Evolutionary conservation across 2,329 filamentous ascomycete genomes (phyloP).

Genomic region (Cladosporium sp.): DNA sequence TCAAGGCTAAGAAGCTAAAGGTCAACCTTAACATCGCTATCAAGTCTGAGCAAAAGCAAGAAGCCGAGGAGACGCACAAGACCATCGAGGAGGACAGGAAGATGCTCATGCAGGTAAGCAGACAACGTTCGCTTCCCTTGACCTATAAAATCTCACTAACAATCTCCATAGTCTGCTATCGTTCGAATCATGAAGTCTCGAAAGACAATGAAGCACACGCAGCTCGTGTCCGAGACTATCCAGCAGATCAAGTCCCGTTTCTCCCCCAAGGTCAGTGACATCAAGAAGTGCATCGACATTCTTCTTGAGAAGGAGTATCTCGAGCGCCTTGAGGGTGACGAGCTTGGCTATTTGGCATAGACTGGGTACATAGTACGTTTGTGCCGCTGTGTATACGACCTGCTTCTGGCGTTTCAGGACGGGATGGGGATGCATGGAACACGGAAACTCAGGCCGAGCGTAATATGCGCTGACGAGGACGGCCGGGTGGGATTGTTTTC

Average conservation of each 20-base stretch:
- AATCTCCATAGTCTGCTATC: constrained; percentile 72
- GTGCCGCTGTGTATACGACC: no score
- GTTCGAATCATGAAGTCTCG: constrained; percentile 99
- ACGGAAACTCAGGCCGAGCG: no score
- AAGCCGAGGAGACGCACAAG: constrained; percentile 97
- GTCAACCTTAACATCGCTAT: constrained; percentile 93
- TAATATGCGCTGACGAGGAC: no score
- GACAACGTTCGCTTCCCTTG: constrained; percentile 3
- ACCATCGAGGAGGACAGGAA: constrained; percentile 98
- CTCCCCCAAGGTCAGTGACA: constrained; percentile 85
- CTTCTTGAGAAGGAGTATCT: constrained; percentile 98
- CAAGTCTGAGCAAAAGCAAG: constrained; percentile 93
- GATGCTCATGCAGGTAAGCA: constrained; percentile 85
- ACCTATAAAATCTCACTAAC: constrained; percentile 27
- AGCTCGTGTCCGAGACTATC: constrained; percentile 92
- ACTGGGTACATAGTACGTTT: neutral
- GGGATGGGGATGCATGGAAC: no score
- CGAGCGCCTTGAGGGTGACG: constrained; percentile 89
- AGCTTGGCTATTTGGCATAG: constrained; percentile 88
- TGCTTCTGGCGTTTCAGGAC: no score
- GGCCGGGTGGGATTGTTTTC: no score
- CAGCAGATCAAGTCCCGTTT: constrained; percentile 91
- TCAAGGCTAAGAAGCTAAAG: constrained; percentile 98
- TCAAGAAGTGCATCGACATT: constrained; percentile 99
- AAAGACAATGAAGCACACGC: constrained; percentile 96